Evolutionary conservation across 1,139 yeast genomes (phyloP).

Genomic region (Geotrichum macrosporum): DNA sequence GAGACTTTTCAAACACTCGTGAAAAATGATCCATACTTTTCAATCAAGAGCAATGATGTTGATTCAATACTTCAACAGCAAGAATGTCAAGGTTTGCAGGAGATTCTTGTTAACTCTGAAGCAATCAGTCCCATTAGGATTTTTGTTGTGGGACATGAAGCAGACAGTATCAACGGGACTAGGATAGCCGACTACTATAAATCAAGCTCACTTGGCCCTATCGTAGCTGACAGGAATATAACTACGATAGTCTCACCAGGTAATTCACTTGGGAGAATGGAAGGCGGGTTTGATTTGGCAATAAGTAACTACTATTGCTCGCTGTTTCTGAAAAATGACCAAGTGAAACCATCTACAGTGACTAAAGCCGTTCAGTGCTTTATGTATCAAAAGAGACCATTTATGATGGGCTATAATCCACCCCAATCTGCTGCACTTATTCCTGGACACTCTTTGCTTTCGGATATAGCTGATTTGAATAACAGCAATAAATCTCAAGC

Average conservation of each 20-base stretch:
- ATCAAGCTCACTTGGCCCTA: conserved; percentile 4
- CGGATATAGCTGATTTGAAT: not conserved
- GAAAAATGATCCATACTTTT: too few species aligned
- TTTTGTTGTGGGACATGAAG: not conserved
- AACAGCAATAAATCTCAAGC: too few species aligned
- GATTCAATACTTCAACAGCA: too few species aligned
- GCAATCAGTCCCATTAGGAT: not conserved
- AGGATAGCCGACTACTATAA: not conserved
- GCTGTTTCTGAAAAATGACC: conserved; percentile 1
- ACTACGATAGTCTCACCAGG: conserved; percentile 50
- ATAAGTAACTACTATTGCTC: conserved; percentile 40
- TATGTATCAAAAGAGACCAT: conserved; percentile 20
- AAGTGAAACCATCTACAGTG: conserved; percentile 25
- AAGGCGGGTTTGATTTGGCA: conserved; percentile 51
- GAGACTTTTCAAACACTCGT: conserved; percentile 10
- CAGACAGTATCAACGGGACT: too few species aligned
- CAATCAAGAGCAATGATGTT: too few species aligned
- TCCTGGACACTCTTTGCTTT: not conserved
- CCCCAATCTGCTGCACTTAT: conserved; percentile 31
- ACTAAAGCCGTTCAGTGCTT: conserved; percentile 27
- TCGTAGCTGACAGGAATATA: conserved; percentile 21
- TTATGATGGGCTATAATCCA: conserved; percentile 38
- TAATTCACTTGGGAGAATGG: conserved; percentile 48
- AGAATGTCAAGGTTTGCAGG: too few species aligned
- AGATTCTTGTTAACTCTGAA: too few species aligned